Evolutionary conservation across 2,329 filamentous ascomycete genomes (phyloP), one percentile per base, ranked within the genome.

Genomic region (Talaromyces sp.): DNA sequence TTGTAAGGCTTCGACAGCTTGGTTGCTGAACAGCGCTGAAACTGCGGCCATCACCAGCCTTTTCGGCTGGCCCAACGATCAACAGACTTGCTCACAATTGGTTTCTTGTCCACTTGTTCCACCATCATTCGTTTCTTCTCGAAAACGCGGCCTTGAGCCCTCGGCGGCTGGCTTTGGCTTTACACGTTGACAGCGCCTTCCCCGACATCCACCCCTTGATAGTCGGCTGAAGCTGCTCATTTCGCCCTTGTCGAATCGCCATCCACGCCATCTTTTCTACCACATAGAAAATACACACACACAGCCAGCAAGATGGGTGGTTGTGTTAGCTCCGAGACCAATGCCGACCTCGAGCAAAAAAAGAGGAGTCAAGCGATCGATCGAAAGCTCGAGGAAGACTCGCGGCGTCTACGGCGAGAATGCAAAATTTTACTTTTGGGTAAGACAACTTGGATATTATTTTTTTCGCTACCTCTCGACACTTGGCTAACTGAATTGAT

Each of bases 341-440:
- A 75, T 64, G 92, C 92, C 75, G 91, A 96, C 80, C 86, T 84
- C 75, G 92, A 96, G 74, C 88, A 92, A 83, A 96, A 95, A 85
- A 96, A 98, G 83, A 87, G 90, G 78, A 97, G 92, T 77, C 92
- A 97, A 79, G 89, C 89, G 76, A 99, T 99, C 73, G 95, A 99
- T 79, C 90, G 89, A 77, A 89, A 86, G 70, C 83, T 99, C 64
- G 93, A 98, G 75, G 93, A 98, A 75, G 95, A 99, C 77, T 96
- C 92, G 57, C 91, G 91, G 77, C 86, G 90, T 75, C 82, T 98
- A 81, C 88, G 93, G 75, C 86, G 92, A 81, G 95, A 99, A 89
- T 98, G 95, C 91, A 99, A 99, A 81, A 98, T 99, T 68, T 80
- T 99, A 63, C 82, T 99, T 58, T 82, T 99, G 69, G 95, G 95